Evolutionary conservation across 2,329 filamentous ascomycete genomes (phyloP), one percentile per base, ranked within the genome.

Genomic region (Scedosporium apiospermum): DNA sequence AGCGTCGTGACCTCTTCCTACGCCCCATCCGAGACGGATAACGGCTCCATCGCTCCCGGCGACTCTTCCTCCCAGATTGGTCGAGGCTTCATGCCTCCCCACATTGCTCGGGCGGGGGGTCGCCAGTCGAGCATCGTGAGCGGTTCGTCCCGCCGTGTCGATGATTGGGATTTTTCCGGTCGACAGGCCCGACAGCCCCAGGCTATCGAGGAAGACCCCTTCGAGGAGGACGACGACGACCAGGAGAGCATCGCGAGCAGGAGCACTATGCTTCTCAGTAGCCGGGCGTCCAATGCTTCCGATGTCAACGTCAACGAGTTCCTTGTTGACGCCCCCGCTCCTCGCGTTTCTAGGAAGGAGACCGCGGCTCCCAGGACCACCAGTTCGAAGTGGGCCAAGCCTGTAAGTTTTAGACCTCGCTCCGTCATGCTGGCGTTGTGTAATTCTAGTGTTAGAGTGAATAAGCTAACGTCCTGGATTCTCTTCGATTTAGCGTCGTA

Each of bases 371-470:
- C 49, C 6, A 30, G 34, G 10, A 26, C 16, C 18, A 18, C 26
- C 49, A 27, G 21, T 14, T 49, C 44, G 18, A 61, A 61, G 49
- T 61, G 49, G 49, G 60, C 49, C 16, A 61, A 57, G 18, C 18
- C 41, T n/a, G 60, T 61, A 57, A 42, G 60, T 44, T 2, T 46
- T 14, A 7, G 18, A 16, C 30, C 27, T 16, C 51, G n/a, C 30
- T n/a, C 51, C 23, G 14, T 16, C 51, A 27, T 21, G 21, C n/a
- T n/a, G n/a, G n/a, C 51, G 21, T 27, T 26, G 18, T 21, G 30
- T n/a, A 14, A 16, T n/a, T 26, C 9, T 16, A 57, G 14, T 16
- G 5, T 6, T n/a, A 6, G 21, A 16, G 23, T 16, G 30, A 27
- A 30, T 21, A 57, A 57, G 23, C 51, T 57, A 30, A 27, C n/a